These are phyloP conservation scores for Gigaspora rosea DNA, from an alignment of 192 early-diverging fungal species.

Conservation along the genomic window DNA sequence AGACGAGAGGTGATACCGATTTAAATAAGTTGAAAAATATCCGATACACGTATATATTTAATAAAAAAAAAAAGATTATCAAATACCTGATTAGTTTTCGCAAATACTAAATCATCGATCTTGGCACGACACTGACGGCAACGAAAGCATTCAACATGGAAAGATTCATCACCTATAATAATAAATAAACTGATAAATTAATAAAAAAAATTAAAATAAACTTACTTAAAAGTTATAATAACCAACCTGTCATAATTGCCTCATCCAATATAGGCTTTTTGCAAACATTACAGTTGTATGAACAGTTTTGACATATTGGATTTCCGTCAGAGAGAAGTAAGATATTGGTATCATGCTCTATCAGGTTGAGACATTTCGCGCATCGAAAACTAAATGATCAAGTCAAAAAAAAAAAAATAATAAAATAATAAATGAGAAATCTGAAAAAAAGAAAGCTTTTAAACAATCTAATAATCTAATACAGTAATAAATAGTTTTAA, in stretches of 20 bases:
- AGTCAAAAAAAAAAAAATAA: neutral
- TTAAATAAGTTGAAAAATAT: neutral
- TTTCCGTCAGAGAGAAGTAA: conserved; percentile 77
- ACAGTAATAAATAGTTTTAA: conserved; percentile 22
- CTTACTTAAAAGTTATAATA: neutral
- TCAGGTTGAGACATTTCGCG: conserved; percentile 69
- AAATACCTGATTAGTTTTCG: conserved; percentile 71
- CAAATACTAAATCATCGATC: conserved; percentile 78
- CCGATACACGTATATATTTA: neutral
- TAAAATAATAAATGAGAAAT: neutral
- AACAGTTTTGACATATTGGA: conserved; percentile 83
- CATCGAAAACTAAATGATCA: conserved; percentile 67
- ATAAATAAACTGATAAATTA: neutral
- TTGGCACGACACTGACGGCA: conserved; percentile 71
- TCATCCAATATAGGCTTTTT: conserved; percentile 75
- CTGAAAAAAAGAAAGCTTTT: conserved; percentile 19
- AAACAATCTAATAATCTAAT: neutral
- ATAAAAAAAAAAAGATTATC: neutral
- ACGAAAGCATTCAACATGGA: conserved; percentile 79
- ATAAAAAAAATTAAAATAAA: neutral
- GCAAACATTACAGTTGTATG: conserved; percentile 74
- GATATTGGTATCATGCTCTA: conserved; percentile 77
- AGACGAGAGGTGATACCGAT: neutral
- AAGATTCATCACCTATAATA: conserved; percentile 67
- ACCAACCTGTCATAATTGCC: conserved; percentile 78